Evolutionary conservation across 495 filamentous ascomycete species (phyloP).

Genomic region (Lindgomyces ingoldianus): DNA sequence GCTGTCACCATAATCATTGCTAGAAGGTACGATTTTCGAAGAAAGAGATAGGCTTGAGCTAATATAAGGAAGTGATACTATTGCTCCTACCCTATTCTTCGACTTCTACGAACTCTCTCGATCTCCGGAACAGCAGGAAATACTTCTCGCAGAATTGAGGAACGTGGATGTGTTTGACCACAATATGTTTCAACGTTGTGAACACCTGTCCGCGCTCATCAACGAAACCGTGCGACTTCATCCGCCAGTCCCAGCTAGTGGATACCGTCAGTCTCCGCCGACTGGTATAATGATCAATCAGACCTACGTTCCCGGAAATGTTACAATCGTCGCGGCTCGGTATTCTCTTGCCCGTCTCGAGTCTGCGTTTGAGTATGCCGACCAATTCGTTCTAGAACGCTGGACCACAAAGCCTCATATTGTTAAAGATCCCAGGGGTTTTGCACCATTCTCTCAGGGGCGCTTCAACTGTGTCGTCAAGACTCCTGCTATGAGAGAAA

Average conservation of each 20-base stretch:
- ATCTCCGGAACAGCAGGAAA: constrained; percentile 34
- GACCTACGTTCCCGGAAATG: constrained; percentile 8
- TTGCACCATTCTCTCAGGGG: constrained; percentile 30
- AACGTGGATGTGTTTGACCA: constrained; percentile 26
- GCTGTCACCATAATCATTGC: constrained; percentile 44
- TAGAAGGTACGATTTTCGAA: too few relatives aligned
- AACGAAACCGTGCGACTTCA: constrained; percentile 53
- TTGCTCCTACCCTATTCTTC: constrained; percentile 45
- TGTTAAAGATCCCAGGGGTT: constrained; percentile 24
- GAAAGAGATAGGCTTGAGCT: too few relatives aligned
- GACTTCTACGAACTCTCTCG: constrained; percentile 49
- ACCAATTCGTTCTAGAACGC: constrained; percentile 32
- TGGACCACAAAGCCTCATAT: constrained; percentile 30
- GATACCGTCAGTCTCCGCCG: constrained; percentile 8
- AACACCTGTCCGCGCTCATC: constrained; percentile 39
- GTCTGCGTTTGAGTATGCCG: constrained; percentile 4
- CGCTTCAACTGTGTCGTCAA: too few relatives aligned
- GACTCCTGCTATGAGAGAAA: too few relatives aligned
- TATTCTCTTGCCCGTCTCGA: constrained; percentile 4
- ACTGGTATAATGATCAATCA: constrained; percentile 9
- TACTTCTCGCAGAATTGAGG: constrained; percentile 43
- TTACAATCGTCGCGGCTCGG: background rate
- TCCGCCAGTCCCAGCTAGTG: constrained; percentile 34
- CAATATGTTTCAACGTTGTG: constrained; percentile 37
- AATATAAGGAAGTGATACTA: constrained; percentile 54